Percentiles rank a stretch among this genome's conserved stretches.
Conservation (phyloP, 371 early-diverging fungal genomes). For the Saksenaea vasiformis region DNA sequence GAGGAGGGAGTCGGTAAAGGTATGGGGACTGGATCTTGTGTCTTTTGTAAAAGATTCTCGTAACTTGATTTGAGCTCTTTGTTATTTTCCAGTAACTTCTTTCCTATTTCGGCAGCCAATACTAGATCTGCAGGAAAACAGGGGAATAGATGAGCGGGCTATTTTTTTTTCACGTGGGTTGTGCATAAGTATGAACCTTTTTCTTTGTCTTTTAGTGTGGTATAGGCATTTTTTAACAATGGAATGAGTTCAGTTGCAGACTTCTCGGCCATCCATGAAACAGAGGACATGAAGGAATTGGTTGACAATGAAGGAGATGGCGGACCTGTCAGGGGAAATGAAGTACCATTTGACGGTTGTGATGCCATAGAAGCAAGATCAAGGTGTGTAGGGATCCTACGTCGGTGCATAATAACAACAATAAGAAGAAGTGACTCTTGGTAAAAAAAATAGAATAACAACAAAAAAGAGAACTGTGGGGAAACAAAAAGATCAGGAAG, state of each 20-base stretch:
- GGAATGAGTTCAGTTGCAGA: conserved; percentile 28
- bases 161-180: not conserved
- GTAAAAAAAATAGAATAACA: conserved; percentile 6
- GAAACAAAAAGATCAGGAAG: conserved; percentile 9
- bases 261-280: conserved; percentile 27
- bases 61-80: conserved; percentile 45
- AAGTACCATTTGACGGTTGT: not conserved
- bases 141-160: not conserved
- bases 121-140: conserved; percentile 33
- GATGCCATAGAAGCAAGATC: not conserved
- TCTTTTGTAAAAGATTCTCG: conserved; percentile 38
- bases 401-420: conserved; percentile 4
- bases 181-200: conserved; percentile 18
- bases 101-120: conserved; percentile 53
- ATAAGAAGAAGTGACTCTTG: not conserved
- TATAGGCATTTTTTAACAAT: conserved; percentile 28
- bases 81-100: conserved; percentile 50
- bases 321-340: conserved; percentile 12
- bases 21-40: conserved; percentile 7
- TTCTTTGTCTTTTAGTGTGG: conserved; percentile 28
- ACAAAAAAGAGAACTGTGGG: conserved; percentile 2
- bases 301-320: conserved; percentile 30
- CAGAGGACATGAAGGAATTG: conserved; percentile 22
- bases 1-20: conserved; percentile 15
- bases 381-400: not conserved